phyloP scores from a whole-genome alignment of 257 asterid genomes.

The Capsicum rhomboideum region DNA sequence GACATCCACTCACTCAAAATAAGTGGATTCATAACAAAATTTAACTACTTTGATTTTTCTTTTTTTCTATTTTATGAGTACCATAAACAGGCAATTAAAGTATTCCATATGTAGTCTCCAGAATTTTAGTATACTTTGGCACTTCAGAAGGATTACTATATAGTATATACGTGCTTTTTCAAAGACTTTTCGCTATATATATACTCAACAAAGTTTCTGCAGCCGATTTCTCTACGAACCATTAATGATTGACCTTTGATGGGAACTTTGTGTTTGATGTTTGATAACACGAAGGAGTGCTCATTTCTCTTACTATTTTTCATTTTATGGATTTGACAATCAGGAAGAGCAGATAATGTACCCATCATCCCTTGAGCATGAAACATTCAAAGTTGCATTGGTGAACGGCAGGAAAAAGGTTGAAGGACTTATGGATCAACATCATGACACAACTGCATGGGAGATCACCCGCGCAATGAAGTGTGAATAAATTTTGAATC shows the following conservation, averaged over 20 bases:
- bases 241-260: not conserved
- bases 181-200: not conserved
- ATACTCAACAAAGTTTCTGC: not conserved
- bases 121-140: not conserved
- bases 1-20: too few relatives aligned
- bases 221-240: not conserved
- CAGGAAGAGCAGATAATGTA: constrained; percentile 94
- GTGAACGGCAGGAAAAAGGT: constrained; percentile 41
- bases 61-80: not conserved
- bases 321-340: not conserved
- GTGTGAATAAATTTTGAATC: not conserved
- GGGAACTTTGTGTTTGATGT: not conserved
- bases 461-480: constrained; percentile 77
- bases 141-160: not conserved
- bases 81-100: not conserved
- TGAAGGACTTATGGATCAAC: constrained; percentile 10
- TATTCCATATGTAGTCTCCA: not conserved
- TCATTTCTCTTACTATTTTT: not conserved
- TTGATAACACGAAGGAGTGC: not conserved
- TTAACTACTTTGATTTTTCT: not conserved
- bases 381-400: constrained; percentile 53
- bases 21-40: too few relatives aligned
- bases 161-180: not conserved
- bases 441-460: constrained; percentile 37
- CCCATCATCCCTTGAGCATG: constrained; percentile 67